phyloP scores from a whole-genome alignment of 805 yeast species.

The Candida maltosa region DNA sequence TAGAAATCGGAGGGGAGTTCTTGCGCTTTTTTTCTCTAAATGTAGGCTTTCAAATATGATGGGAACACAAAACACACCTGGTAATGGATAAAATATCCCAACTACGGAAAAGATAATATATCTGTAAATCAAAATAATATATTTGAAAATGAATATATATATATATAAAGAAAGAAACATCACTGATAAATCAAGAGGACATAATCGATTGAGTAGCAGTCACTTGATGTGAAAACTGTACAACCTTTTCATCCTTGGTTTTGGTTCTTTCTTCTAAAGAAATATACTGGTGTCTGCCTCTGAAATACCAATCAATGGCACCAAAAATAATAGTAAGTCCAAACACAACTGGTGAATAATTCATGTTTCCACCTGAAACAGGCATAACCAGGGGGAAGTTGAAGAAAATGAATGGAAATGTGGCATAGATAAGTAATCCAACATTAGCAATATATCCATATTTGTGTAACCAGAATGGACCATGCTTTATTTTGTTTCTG shows the following conservation, averaged over 20 bases:
- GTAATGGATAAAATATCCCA: no score
- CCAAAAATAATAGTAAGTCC: slow-evolving; percentile 43
- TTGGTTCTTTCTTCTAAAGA: slow-evolving; percentile 20
- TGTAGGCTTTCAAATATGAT: no score
- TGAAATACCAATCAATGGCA: slow-evolving; percentile 50
- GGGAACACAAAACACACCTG: no score
- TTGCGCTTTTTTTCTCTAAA: no score
- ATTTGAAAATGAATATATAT: no score
- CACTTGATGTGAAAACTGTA: slow-evolving; percentile 21
- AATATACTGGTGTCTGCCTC: slow-evolving; percentile 24
- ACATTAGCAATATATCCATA: slow-evolving; percentile 50
- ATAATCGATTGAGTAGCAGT: slow-evolving; percentile 19
- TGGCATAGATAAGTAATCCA: slow-evolving; percentile 53
- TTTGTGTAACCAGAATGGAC: slow-evolving; percentile 66
- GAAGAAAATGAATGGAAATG: slow-evolving; percentile 58
- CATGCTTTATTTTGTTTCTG: slow-evolving; percentile 51
- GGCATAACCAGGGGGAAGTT: slow-evolving; percentile 66
- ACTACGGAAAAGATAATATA: no score
- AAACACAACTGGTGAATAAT: slow-evolving; percentile 49
- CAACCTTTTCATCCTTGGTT: slow-evolving; percentile 16
- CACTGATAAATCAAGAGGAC: no score
- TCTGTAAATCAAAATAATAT: no score
- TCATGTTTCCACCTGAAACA: slow-evolving; percentile 59
- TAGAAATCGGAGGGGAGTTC: no score
- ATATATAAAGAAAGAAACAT: no score